A percentile compares a stretch with the other conserved stretches of the same genome.
Conservation (phyloP, 2,329 filamentous ascomycete genomes). For the Ophiostoma ips region DNA sequence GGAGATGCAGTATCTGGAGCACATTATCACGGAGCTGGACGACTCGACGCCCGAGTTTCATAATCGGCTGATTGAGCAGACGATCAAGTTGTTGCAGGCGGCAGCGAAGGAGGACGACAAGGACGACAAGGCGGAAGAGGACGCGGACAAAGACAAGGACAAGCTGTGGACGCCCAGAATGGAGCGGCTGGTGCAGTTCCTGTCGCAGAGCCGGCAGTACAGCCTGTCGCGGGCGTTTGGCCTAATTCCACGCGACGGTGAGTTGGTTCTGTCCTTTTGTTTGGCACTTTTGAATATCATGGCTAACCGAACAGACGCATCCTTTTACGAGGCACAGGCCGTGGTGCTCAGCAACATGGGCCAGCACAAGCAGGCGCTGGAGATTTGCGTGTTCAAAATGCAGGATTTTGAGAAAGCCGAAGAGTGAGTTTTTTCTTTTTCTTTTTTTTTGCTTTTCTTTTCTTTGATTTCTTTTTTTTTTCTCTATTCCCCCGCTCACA, state of each 20-base stretch:
- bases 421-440: slow-evolving; percentile 45
- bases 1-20: slow-evolving; percentile 74
- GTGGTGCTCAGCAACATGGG: slow-evolving; percentile 91
- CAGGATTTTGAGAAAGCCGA: slow-evolving; percentile 79
- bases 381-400: slow-evolving; percentile 94
- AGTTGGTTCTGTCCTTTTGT: slow-evolving; percentile 20
- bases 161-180: slow-evolving; percentile 44
- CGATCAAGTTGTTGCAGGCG: slow-evolving; percentile 41
- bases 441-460: neutral
- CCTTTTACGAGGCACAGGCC: slow-evolving; percentile 80
- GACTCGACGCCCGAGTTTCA: slow-evolving; percentile 80
- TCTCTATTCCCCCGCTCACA: slow-evolving; percentile 4
- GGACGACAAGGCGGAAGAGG: slow-evolving; percentile 16
- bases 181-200: slow-evolving; percentile 56
- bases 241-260: slow-evolving; percentile 67
- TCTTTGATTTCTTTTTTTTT: too few species aligned
- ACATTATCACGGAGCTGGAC: slow-evolving; percentile 75
- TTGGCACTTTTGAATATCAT: slow-evolving; percentile 1
- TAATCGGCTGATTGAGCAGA: slow-evolving; percentile 62
- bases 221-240: slow-evolving; percentile 64
- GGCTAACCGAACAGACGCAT: slow-evolving; percentile 44
- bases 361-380: slow-evolving; percentile 86
- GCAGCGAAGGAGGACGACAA: slow-evolving; percentile 14
- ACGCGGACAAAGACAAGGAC: slow-evolving; percentile 10
- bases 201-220: slow-evolving; percentile 67